Conservation (phyloP, 2,329 filamentous ascomycete genomes). For the Aurifilum marmelostoma region DNA sequence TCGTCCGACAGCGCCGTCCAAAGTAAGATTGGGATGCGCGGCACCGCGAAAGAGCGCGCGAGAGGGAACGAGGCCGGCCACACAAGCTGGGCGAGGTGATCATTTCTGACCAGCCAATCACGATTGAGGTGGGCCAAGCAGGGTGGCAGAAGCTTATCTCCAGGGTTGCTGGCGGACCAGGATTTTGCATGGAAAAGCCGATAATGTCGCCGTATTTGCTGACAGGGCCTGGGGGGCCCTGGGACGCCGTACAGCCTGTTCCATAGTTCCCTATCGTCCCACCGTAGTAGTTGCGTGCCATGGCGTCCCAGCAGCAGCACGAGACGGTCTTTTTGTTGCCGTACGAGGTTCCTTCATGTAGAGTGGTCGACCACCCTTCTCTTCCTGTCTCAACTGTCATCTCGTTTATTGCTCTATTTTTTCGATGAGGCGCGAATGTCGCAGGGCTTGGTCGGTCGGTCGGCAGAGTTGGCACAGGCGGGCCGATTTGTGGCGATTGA, state of each 20-base stretch:
- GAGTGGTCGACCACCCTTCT: not conserved
- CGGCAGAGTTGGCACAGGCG: conserved; percentile 5
- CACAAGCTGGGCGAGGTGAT: conserved; percentile 22
- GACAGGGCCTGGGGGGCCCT: not conserved
- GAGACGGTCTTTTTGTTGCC: not conserved
- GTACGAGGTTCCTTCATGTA: not conserved
- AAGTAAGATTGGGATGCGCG: conserved; percentile 29
- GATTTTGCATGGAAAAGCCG: conserved; percentile 28
- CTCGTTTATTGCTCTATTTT: not conserved
- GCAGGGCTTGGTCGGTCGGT: conserved; percentile 1
- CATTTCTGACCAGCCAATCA: conserved; percentile 22
- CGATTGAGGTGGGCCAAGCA: conserved; percentile 1
- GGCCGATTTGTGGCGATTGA: conserved; percentile 22
- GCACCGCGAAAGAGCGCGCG: conserved; percentile 11
- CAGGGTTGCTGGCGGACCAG: conserved; percentile 19
- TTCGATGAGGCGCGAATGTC: not conserved
- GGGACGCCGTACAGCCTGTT: not conserved
- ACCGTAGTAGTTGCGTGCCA: not conserved
- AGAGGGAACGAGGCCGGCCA: not conserved
- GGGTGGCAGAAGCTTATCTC: conserved; percentile 26
- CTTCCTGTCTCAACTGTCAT: not conserved
- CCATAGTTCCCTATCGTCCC: not conserved
- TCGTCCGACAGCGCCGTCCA: conserved; percentile 13
- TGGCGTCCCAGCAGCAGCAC: not conserved
- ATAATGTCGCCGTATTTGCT: conserved; percentile 19